Conservation (phyloP, 495 filamentous ascomycete genomes). For the Hypomontagnella monticulosa region DNA sequence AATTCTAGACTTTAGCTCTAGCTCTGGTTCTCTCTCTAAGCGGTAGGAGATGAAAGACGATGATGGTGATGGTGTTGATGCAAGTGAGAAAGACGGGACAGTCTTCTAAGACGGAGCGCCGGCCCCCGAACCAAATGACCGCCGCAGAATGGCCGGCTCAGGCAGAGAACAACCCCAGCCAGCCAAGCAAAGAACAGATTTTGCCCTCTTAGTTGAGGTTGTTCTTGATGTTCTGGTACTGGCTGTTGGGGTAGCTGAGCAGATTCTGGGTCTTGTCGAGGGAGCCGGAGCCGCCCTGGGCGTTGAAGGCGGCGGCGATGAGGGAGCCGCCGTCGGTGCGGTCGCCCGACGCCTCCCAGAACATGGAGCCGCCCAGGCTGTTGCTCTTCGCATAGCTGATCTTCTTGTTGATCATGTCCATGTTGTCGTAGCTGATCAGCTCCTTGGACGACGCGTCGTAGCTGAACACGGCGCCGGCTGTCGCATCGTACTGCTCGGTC, state of each 20-base stretch:
- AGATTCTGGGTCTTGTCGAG: conserved; percentile 50
- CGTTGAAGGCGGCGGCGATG: conserved; percentile 62
- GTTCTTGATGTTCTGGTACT: conserved; percentile 55
- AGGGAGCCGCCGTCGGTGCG: conserved; percentile 67
- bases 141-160: background rate
- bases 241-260: conserved; percentile 54
- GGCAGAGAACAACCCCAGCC: background rate
- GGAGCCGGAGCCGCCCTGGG: conserved; percentile 45
- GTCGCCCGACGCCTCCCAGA: conserved; percentile 89
- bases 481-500: conserved; percentile 55
- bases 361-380: conserved; percentile 84
- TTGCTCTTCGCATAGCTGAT: conserved; percentile 68
- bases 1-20: background rate
- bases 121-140: conserved; percentile 37
- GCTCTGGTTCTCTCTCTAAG: no score
- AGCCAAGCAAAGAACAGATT: background rate
- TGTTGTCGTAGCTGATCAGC: conserved; percentile 80
- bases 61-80: no score
- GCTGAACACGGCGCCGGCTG: conserved; percentile 70
- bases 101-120: conserved; percentile 33
- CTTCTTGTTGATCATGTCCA: conserved; percentile 68
- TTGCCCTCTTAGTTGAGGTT: conserved; percentile 34
- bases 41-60: background rate
- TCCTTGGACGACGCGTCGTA: conserved; percentile 67
- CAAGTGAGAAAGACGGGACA: no score